Evolutionary conservation across 1,139 yeast species (phyloP).

Genomic region (Pichia sp.): DNA sequence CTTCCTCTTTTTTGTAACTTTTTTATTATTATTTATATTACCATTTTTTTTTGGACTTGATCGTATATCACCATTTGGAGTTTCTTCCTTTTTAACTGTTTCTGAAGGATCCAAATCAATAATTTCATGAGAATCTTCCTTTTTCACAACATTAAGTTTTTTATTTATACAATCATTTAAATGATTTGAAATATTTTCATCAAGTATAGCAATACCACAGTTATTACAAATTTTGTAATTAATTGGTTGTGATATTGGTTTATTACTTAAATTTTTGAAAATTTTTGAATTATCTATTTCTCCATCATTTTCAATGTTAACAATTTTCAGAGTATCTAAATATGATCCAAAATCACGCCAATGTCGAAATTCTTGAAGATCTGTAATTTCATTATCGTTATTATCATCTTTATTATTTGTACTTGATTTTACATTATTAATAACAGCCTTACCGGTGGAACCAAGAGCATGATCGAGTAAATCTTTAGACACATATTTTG

Average conservation of each 20-base stretch:
- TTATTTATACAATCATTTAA: conserved; percentile 38
- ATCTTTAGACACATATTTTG: conserved; percentile 11
- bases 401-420: conserved; percentile 5
- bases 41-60: conserved; percentile 16
- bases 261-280: conserved; percentile 28
- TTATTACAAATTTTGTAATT: conserved; percentile 59
- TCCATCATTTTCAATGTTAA: conserved; percentile 28
- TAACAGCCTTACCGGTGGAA: conserved; percentile 17
- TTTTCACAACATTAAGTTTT: conserved; percentile 33
- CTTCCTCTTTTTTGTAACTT: conserved; percentile 12
- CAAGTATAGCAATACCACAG: conserved; percentile 61
- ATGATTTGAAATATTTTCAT: conserved; percentile 41
- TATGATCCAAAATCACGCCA: conserved; percentile 64
- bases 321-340: conserved; percentile 36
- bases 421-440: conserved; percentile 11
- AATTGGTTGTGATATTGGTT: conserved; percentile 38
- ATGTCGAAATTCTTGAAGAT: conserved; percentile 24
- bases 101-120: neutral
- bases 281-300: neutral
- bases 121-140: neutral
- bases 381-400: neutral
- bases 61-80: neutral
- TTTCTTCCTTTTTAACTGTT: neutral
- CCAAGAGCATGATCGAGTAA: conserved; percentile 24
- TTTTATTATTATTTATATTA: conserved; percentile 17